These are phyloP conservation scores for Ascobolus immersus DNA, from an alignment of 495 filamentous ascomycete species.

Conservation along the genomic window DNA sequence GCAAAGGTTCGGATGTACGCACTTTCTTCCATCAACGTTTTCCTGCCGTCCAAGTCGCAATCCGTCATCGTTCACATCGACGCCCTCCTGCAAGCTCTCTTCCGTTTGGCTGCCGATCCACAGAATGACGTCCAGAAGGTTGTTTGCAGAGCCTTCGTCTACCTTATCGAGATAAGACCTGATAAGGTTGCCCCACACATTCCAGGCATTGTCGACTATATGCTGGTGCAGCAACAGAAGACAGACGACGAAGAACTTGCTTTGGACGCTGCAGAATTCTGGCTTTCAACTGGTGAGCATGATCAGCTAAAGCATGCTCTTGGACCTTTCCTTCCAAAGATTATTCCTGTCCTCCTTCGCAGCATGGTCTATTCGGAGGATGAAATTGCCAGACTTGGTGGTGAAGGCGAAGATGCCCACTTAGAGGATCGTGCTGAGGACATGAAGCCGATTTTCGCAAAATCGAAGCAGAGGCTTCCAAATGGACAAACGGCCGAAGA, in stretches of 20 bases:
- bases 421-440: constrained; percentile 74
- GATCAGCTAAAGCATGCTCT: constrained; percentile 44
- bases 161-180: constrained; percentile 70
- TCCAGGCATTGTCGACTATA: constrained; percentile 72
- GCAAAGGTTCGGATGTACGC: constrained; percentile 54
- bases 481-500: constrained; percentile 21
- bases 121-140: constrained; percentile 60
- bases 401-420: constrained; percentile 70
- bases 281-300: constrained; percentile 81
- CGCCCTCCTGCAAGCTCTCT: constrained; percentile 51
- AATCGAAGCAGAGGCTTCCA: constrained; percentile 28
- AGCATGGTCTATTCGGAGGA: constrained; percentile 95
- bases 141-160: constrained; percentile 80
- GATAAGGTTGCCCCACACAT: constrained; percentile 79
- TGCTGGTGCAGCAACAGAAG: constrained; percentile 64
- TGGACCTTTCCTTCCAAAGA: constrained; percentile 51
- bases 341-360: constrained; percentile 71
- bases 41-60: constrained; percentile 56
- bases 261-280: constrained; percentile 90
- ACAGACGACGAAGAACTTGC: constrained; percentile 70
- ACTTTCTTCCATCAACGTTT: constrained; percentile 67
- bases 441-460: constrained; percentile 80
- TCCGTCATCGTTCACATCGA: constrained; percentile 54
- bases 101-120: constrained; percentile 48
- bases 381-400: constrained; percentile 61